phyloP scores from a whole-genome alignment of 768 basidiomycete genomes.

The Obba rivulosa region DNA sequence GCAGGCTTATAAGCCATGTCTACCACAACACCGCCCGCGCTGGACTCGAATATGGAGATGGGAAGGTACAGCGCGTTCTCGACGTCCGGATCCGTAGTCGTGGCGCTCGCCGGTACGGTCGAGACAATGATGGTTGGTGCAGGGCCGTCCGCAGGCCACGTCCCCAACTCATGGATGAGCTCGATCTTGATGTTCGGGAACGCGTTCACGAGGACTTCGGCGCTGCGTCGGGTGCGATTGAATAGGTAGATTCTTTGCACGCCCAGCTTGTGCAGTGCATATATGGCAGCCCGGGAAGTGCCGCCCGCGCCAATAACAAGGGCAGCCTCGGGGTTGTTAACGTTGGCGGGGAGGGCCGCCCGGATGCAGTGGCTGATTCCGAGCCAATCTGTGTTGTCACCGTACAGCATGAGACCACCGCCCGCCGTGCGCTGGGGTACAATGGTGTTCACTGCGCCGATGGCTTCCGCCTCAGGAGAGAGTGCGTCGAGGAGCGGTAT shows the following conservation, averaged over 20 bases:
- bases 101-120: constrained; percentile 75
- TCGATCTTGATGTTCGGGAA: constrained; percentile 65
- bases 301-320: constrained; percentile 95
- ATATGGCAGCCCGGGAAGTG: constrained; percentile 90
- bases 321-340: constrained; percentile 41
- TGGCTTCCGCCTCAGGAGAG: constrained; percentile 73
- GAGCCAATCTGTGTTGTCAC: constrained; percentile 96
- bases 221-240: constrained; percentile 79
- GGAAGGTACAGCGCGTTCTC: constrained; percentile 46
- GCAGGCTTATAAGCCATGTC: constrained; percentile 95
- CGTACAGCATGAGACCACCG: constrained; percentile 53
- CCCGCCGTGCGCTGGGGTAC: constrained; percentile 43
- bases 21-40: constrained; percentile 68
- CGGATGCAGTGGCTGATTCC: constrained; percentile 66
- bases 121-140: constrained; percentile 77
- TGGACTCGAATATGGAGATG: constrained; percentile 47
- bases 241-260: constrained; percentile 73
- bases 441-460: constrained; percentile 96
- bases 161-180: constrained; percentile 52
- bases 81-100: constrained; percentile 32
- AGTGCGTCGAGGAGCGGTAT: constrained; percentile 78
- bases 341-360: constrained; percentile 33
- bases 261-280: constrained; percentile 71
- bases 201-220: constrained; percentile 55
- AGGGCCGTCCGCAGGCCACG: constrained; percentile 38